Base-by-base conservation (phyloP, 2,329 filamentous ascomycete species). In the Colletotrichum somersetense region DNA sequence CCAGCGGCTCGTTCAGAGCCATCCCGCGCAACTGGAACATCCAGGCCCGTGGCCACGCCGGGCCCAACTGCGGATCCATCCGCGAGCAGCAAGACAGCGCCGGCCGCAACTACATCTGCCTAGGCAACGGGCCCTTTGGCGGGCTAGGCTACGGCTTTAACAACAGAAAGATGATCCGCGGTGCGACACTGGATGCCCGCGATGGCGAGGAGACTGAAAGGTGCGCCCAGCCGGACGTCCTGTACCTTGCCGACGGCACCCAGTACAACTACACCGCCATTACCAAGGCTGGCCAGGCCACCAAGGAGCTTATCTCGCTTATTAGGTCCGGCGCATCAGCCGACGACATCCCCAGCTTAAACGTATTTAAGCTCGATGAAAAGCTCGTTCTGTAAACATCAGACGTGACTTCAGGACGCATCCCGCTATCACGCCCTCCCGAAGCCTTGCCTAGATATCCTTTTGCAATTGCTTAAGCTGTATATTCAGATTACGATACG, bases 241-340 rank as follows among this genome's bases (percentile, higher is more conserved):
- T 67, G 48, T 67, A 67, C 48, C 65, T 67, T 48, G 57, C 48
- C 65, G 65, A 67, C 57, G 65, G 65, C 65, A 67, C 65, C 65
- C 65, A 67, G 65, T 67, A 67, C 65, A 67, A 67, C 65, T 67
- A 62, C 65, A 67, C 65, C 57, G 65, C 65, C 57, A 67, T 67
- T 62, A 57, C 40, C 48, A 57, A 67, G 40, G 44, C 65, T 56
- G 65, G 65, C 6, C 57, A 67, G 65, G 23, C 65, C 57, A 56
- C 26, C 57, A 57, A 67, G 2, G 65, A 67, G 57, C 8, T 67
- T 53, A 1, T 18, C 48, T 62, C 65, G 65, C 40, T 67, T 38
- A 3, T 67, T 3, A 1, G 12, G 48, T 40, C 40, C 0, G 65
- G 65, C 48, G 65, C 65, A 48, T 67, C 65, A 11, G 65, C 65